These are phyloP conservation scores for Nadsonia fulvescens DNA, from an alignment of 805 yeast genomes.

Conservation along the genomic window DNA sequence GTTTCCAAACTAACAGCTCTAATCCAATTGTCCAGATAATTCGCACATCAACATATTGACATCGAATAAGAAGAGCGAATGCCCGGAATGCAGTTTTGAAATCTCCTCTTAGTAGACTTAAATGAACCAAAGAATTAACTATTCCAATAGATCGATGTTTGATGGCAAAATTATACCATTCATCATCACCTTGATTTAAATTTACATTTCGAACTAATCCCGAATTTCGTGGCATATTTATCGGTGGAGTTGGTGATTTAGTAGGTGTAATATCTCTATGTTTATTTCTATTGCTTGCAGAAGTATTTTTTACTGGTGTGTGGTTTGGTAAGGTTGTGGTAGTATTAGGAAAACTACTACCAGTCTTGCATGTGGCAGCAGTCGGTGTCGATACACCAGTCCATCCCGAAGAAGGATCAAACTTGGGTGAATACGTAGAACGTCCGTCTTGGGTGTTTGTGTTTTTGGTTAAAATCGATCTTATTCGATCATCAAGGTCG, in stretches of 20 bases:
- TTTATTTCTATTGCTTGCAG: no score
- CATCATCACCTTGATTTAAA: slow-evolving; percentile 3
- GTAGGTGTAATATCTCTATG: no score
- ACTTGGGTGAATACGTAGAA: not conserved
- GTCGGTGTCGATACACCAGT: not conserved
- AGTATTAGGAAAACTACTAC: slow-evolving; percentile 1
- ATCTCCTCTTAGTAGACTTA: slow-evolving; percentile 7
- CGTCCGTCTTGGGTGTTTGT: not conserved
- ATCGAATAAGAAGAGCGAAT: slow-evolving; percentile 9
- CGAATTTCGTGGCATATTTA: not conserved
- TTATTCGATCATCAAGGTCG: slow-evolving; percentile 1
- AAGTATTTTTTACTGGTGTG: no score
- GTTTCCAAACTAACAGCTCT: slow-evolving; percentile 10
- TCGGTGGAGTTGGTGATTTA: not conserved
- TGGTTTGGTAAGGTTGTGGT: no score
- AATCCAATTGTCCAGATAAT: slow-evolving; percentile 11
- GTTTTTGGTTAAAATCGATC: slow-evolving; percentile 3
- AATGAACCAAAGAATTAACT: slow-evolving; percentile 7
- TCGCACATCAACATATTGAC: slow-evolving; percentile 8
- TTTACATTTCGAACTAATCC: not conserved
- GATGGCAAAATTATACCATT: slow-evolving; percentile 4
- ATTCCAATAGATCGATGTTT: slow-evolving; percentile 6
- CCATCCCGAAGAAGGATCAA: not conserved
- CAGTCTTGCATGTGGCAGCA: slow-evolving; percentile 1
- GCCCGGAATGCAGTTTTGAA: slow-evolving; percentile 9